Evolutionary conservation across 2,329 filamentous ascomycete genomes (phyloP).

Genomic region (Aspergillus aculeatinus): DNA sequence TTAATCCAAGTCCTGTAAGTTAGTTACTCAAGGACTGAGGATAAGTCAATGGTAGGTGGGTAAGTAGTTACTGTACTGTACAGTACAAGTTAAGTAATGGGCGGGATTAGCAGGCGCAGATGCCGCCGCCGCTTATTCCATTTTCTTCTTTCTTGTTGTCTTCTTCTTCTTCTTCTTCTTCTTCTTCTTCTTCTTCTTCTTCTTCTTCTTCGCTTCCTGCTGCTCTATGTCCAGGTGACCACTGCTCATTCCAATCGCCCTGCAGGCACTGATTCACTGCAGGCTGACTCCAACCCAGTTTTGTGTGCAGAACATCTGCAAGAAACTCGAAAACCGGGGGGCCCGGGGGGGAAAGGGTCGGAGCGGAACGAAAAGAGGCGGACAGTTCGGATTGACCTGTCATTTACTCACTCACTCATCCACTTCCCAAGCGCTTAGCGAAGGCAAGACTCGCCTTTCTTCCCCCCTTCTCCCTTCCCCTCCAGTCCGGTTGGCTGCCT

Average conservation of each 20-base stretch:
- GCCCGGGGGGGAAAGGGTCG: too few relatives aligned
- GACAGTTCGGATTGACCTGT: background rate
- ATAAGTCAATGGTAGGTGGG: too few relatives aligned
- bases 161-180: background rate
- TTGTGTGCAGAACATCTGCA: background rate
- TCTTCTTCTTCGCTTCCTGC: background rate
- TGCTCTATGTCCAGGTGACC: slow-evolving; percentile 2
- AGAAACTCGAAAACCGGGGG: background rate
- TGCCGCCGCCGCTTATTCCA: too few relatives aligned
- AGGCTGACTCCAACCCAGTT: slow-evolving; percentile 3
- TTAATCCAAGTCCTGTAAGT: background rate
- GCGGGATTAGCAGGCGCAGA: too few relatives aligned
- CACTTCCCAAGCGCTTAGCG: background rate
- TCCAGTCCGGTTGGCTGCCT: background rate
- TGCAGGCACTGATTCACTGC: background rate
- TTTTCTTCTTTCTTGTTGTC: background rate
- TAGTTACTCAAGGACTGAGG: background rate
- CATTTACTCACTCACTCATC: background rate
- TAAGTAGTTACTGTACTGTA: too few relatives aligned
- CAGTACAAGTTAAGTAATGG: too few relatives aligned
- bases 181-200: too few relatives aligned
- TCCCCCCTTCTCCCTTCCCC: too few relatives aligned
- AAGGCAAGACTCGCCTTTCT: background rate
- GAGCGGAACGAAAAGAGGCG: background rate
- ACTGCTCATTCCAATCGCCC: background rate